Evolutionary conservation across 2,329 filamentous ascomycete species (phyloP).

Genomic region (Colletotrichum higginsianum): DNA sequence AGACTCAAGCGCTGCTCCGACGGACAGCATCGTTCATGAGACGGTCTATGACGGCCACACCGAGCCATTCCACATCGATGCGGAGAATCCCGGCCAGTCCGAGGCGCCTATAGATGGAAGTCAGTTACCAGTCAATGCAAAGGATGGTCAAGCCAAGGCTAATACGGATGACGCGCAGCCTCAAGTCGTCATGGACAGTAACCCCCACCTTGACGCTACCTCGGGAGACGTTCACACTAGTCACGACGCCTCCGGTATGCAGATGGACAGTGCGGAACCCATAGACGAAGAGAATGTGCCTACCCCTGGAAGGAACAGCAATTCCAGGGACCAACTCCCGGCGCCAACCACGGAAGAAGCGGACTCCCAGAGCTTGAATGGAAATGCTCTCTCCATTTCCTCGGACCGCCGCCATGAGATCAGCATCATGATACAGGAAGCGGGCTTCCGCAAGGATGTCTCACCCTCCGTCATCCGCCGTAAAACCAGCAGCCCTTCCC

Average conservation of each 20-base stretch:
- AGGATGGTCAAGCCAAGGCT: constrained; percentile 37
- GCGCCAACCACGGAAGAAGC: constrained; percentile 27
- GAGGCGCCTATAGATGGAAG: constrained; percentile 47
- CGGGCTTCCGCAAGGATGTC: constrained; percentile 62
- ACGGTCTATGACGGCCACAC: constrained; percentile 41
- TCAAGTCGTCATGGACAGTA: background rate
- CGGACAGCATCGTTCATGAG: constrained; percentile 46
- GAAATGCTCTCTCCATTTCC: constrained; percentile 46
- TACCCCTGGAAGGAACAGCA: constrained; percentile 5
- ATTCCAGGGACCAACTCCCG: background rate
- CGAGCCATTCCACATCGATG: constrained; percentile 23
- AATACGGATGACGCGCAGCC: constrained; percentile 32
- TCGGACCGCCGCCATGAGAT: constrained; percentile 56
- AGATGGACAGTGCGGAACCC: background rate
- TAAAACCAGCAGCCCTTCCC: constrained; percentile 50
- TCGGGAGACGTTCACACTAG: background rate
- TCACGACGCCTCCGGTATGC: background rate
- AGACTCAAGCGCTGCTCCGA: constrained; percentile 34
- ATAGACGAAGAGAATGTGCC: constrained; percentile 1
- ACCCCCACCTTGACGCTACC: background rate
- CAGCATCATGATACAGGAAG: constrained; percentile 61
- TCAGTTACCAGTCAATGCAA: constrained; percentile 48
- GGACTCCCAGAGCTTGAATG: constrained; percentile 31
- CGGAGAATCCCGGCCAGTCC: constrained; percentile 39
- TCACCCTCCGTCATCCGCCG: constrained; percentile 53